These are phyloP conservation scores for Aspergillus sp. DNA, from an alignment of 2,329 filamentous ascomycete species.

Conservation along the genomic window DNA sequence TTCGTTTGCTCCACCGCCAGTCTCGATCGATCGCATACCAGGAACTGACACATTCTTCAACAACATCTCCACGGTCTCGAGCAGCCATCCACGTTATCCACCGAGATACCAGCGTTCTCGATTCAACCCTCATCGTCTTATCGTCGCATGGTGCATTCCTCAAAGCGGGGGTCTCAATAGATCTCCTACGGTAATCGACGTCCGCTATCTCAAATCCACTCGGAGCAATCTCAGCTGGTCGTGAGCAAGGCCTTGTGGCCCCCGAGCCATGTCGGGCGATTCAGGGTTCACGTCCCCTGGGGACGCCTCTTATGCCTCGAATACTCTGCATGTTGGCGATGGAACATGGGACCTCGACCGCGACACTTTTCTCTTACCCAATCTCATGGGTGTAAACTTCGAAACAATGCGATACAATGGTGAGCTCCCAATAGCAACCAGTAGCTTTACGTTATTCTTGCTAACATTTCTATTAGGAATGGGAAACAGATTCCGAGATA, in stretches of 20 bases:
- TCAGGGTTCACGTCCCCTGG: conserved; percentile 55
- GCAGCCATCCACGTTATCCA: not conserved
- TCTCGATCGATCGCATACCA: conserved; percentile 11
- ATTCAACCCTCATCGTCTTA: conserved; percentile 10
- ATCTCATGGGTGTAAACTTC: conserved; percentile 64
- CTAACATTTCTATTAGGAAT: conserved; percentile 51
- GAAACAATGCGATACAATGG: conserved; percentile 68
- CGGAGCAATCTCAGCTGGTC: conserved; percentile 5
- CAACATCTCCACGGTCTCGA: not conserved
- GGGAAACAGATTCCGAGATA: conserved; percentile 63
- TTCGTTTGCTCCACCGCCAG: conserved; percentile 11
- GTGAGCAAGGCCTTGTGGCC: not conserved
- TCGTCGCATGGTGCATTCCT: conserved; percentile 45
- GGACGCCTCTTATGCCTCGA: conserved; percentile 61
- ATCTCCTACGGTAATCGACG: conserved; percentile 41
- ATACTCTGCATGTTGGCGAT: conserved; percentile 64
- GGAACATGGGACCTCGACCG: conserved; percentile 64
- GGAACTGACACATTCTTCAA: conserved; percentile 2
- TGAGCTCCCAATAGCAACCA: conserved; percentile 30
- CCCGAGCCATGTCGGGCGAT: conserved; percentile 31
- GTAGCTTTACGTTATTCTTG: not conserved
- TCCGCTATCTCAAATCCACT: conserved; percentile 32
- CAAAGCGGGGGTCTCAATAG: conserved; percentile 43
- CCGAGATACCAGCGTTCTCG: conserved; percentile 5
- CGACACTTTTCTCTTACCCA: conserved; percentile 64